These are phyloP conservation scores for Metschnikowia orientalis DNA, from an alignment of 805 yeast genomes.

Conservation along the genomic window DNA sequence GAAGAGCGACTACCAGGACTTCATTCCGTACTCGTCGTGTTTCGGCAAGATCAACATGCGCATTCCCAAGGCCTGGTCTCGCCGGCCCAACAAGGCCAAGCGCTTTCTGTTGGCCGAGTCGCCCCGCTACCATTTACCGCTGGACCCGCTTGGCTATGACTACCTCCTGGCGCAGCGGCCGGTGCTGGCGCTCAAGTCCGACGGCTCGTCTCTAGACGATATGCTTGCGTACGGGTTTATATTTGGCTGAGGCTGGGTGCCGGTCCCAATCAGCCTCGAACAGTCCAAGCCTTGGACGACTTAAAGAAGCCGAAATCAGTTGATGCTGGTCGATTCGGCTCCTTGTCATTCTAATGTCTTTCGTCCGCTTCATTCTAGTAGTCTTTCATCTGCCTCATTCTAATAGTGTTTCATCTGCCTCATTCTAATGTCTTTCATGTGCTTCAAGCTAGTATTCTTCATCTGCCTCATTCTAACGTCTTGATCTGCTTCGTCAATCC, in stretches of 20 bases:
- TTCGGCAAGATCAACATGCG: slow-evolving; percentile 41
- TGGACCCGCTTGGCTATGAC: background rate
- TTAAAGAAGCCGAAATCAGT: too few species aligned
- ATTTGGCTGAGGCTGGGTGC: slow-evolving; percentile 12
- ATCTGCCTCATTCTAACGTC: too few species aligned
- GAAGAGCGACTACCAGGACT: slow-evolving; percentile 25
- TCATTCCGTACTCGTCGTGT: slow-evolving; percentile 30
- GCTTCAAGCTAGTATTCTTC: too few species aligned
- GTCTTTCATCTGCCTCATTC: too few species aligned
- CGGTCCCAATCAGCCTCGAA: too few species aligned
- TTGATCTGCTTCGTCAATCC: too few species aligned
- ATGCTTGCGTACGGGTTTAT: slow-evolving; percentile 12
- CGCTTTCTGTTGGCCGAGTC: background rate
- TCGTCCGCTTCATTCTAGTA: too few species aligned
- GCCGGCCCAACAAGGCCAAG: slow-evolving; percentile 21
- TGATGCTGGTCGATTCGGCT: too few species aligned
- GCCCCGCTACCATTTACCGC: background rate
- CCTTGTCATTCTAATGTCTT: too few species aligned
- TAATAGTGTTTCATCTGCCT: too few species aligned
- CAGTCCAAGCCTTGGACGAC: too few species aligned
- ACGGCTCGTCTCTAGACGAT: slow-evolving; percentile 6
- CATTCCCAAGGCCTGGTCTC: slow-evolving; percentile 34
- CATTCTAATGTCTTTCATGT: too few species aligned
- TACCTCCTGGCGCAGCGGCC: background rate
- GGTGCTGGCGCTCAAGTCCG: slow-evolving; percentile 1